phyloP scores from a whole-genome alignment of 257 asterid species.

The Paraleonurus japonicus region DNA sequence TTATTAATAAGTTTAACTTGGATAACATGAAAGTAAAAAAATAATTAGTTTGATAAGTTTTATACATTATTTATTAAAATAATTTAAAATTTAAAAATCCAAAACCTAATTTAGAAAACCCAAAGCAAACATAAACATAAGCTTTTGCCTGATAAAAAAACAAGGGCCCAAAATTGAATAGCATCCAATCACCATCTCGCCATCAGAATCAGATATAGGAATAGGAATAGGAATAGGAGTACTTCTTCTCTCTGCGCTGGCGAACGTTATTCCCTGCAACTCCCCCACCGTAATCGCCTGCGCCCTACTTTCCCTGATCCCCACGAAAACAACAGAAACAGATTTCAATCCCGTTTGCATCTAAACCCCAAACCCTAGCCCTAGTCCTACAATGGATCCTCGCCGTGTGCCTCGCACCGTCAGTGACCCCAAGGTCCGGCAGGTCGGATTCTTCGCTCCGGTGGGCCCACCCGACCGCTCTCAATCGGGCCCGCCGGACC shows the following conservation, averaged over 20 bases:
- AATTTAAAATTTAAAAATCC: too few species aligned
- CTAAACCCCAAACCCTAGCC: conserved; percentile 22
- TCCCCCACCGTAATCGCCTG: conserved; percentile 13
- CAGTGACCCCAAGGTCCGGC: conserved; percentile 91
- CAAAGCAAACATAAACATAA: too few species aligned
- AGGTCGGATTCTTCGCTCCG: conserved; percentile 90
- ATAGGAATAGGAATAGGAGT: too few species aligned
- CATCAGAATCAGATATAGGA: too few species aligned
- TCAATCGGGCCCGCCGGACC: conserved; percentile 58
- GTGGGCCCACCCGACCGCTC: conserved; percentile 59
- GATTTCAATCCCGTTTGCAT: conserved; percentile 25
- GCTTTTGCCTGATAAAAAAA: too few species aligned
- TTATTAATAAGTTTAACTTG: too few species aligned
- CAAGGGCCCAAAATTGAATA: too few species aligned
- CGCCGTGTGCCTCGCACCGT: conserved; percentile 84
- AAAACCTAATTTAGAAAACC: too few species aligned
- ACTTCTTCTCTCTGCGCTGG: background rate
- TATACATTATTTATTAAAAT: too few species aligned
- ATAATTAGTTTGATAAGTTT: too few species aligned
- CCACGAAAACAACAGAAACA: conserved; percentile 18
- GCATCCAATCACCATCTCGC: too few species aligned
- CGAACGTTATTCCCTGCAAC: background rate
- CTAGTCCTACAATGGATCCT: conserved; percentile 48
- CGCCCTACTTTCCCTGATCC: background rate
- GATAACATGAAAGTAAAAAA: too few species aligned